Evolutionary conservation across 1,284 basidiomycete species (phyloP), one percentile per base, ranked within the genome.

Genomic region (Moniliella sp.): DNA sequence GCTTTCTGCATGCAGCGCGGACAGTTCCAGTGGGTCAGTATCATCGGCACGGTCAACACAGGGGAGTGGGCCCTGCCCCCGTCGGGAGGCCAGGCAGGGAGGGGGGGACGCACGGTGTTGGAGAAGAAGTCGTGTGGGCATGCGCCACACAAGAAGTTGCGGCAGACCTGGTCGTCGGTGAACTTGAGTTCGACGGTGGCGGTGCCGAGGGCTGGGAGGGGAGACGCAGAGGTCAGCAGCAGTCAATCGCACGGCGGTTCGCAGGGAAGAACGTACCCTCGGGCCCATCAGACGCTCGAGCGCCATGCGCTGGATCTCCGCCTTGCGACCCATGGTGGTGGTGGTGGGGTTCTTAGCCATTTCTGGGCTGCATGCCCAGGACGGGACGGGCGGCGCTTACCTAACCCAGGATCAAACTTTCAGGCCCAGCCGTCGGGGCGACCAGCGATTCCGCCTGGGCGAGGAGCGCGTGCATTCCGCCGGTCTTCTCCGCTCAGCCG

Each of bases 161-260:
- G 72, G 70, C 91, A 97, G n/a, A 97, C 91, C 69, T 94, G 94
- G 50, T 84, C 81, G 62, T 91, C 82, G 37, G 77, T 80, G 77
- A 91, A 94, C 40, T 78, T 75, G 41, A 94, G 68, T 64, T 93
- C 47, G 21, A 46, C 44, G 5, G 47, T 45, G 2, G 50, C 42
- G 18, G 45, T 42, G 15, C 56, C 56, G 52, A 59, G 54, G 17
- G 54, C 56, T 54, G 28, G 15, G 4, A 17, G 15, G 18, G 12
- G 15, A 21, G 19, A 23, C 13, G 27, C 12, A 27, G 15, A 13
- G 15, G 12, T 23, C 13, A 31, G 25, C 12, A 2, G 15, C 16
- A 25, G n/a, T 11, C 3, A 14, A 10, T 9, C n/a, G 14, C 14
- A 8, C n/a, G 18, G 19, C 15, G 15, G 23, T 5, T 19, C 11